Conservation (phyloP, 2,329 filamentous ascomycete genomes). For the Penicillium sp. region DNA sequence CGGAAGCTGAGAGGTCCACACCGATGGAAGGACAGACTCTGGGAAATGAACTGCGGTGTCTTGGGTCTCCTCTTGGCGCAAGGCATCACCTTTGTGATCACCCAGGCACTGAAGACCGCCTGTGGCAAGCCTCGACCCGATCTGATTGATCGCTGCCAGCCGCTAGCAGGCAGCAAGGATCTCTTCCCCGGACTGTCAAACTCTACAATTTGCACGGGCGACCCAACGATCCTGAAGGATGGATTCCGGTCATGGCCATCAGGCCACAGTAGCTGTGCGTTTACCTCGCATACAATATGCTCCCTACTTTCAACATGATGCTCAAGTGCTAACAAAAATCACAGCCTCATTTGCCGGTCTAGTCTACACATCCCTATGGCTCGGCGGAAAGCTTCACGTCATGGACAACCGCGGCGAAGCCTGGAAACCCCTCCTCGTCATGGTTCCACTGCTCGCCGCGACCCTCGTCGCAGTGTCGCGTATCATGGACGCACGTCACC, state of each 20-base stretch:
- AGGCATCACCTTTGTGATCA: slow-evolving; percentile 59
- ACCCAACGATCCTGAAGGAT: slow-evolving; percentile 57
- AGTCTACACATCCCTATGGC: slow-evolving; percentile 61
- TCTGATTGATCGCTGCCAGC: slow-evolving; percentile 58
- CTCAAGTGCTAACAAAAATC: slow-evolving; percentile 17
- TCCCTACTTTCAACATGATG: neutral
- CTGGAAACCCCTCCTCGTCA: slow-evolving; percentile 59
- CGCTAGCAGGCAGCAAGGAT: slow-evolving; percentile 39
- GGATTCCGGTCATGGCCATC: slow-evolving; percentile 63
- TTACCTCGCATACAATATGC: neutral
- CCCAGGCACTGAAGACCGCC: slow-evolving; percentile 59
- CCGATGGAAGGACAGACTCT: slow-evolving; percentile 58
- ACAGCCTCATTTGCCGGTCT: slow-evolving; percentile 60
- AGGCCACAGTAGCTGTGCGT: slow-evolving; percentile 56
- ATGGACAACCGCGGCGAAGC: slow-evolving; percentile 62
- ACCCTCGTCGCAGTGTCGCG: slow-evolving; percentile 58
- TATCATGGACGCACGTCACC: slow-evolving; percentile 64
- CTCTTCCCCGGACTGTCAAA: slow-evolving; percentile 44
- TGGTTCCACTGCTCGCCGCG: slow-evolving; percentile 57
- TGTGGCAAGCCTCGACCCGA: slow-evolving; percentile 63
- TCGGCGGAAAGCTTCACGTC: slow-evolving; percentile 61
- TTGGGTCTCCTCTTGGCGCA: slow-evolving; percentile 58
- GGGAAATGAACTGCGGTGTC: slow-evolving; percentile 64
- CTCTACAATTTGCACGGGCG: slow-evolving; percentile 54
- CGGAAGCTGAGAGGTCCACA: slow-evolving; percentile 50